Base-by-base conservation (phyloP, 2,329 filamentous ascomycete genomes). In the Ambrosiella xylebori region DNA sequence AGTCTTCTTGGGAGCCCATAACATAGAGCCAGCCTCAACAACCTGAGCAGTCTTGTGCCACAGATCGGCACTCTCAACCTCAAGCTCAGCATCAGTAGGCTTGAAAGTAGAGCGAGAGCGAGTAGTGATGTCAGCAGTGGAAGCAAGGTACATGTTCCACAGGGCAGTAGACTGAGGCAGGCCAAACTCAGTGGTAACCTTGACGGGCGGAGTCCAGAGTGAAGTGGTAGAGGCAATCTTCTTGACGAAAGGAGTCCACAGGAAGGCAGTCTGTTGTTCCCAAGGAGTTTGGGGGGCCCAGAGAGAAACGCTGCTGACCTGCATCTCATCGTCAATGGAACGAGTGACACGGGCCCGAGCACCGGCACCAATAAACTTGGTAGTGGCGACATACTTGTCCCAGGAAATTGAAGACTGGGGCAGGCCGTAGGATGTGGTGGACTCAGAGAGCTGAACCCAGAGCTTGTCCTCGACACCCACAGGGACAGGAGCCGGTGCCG, bases 201-300 rank as follows among this genome's bases (percentile, higher is more conserved):
- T 27, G 13, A 35, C 15, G 15, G 45, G 35, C 5, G 36, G 40
- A 37, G 59, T 55, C 59, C 59, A 60, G 19, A 60, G 45, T 15
- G 37, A 36, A 19, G 52, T 40, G 5, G 37, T n/a, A 13, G 52
- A 35, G 27, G 9, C 7, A 12, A 13, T 38, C 17, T 39, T 37
- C 36, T 56, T 15, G 12, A 53, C 51, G 54, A 55, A 54, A 40
- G 41, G 55, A 13, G 40, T 53, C 60, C 59, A 60, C 15, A 58
- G 47, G 27, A 27, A 68, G 65, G 55, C 71, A 63, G 49, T 68
- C 67, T 45, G 53, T 13, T 49, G 36, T 38, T 57, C 55, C 44
- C 44, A 51, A 38, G 59, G 3, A 36, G 49, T 35, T n/a, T 37
- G 37, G 17, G 15, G 44, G 13, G 39, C 27, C 57, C 57, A 59